Evolutionary conservation across 495 filamentous ascomycete genomes (phyloP).

Genomic region (Aspergillus sclerotiicarbonarius): DNA sequence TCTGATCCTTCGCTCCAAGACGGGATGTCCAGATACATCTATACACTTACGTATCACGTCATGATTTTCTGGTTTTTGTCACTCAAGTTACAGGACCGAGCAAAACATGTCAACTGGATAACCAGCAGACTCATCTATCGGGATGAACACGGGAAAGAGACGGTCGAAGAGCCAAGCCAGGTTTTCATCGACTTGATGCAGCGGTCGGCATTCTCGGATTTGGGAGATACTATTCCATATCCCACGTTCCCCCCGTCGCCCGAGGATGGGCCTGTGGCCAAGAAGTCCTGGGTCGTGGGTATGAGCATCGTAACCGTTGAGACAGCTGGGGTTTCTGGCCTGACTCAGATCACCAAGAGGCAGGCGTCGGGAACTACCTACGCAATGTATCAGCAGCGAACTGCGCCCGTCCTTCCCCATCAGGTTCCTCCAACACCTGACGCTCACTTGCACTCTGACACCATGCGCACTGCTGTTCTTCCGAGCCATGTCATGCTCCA

Average conservation of each 20-base stretch:
- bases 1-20: slow-evolving; percentile 35
- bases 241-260: slow-evolving; percentile 59
- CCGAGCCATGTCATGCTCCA: slow-evolving; percentile 86
- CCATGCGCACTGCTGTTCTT: slow-evolving; percentile 49
- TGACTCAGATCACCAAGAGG: slow-evolving; percentile 77
- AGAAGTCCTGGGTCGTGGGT: slow-evolving; percentile 82
- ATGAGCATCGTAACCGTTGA: slow-evolving; percentile 85
- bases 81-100: slow-evolving; percentile 76
- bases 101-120: slow-evolving; percentile 85
- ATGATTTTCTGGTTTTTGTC: slow-evolving; percentile 96
- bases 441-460: slow-evolving; percentile 37
- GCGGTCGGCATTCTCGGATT: slow-evolving; percentile 79
- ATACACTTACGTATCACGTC: slow-evolving; percentile 88
- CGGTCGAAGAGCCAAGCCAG: slow-evolving; percentile 86
- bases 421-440: slow-evolving; percentile 56
- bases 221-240: slow-evolving; percentile 55
- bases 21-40: slow-evolving; percentile 73
- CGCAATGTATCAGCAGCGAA: slow-evolving; percentile 69
- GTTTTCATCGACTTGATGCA: slow-evolving; percentile 97
- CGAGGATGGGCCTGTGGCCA: slow-evolving; percentile 63
- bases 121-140: slow-evolving; percentile 76
- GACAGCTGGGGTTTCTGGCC: slow-evolving; percentile 68
- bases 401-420: slow-evolving; percentile 64
- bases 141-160: slow-evolving; percentile 69
- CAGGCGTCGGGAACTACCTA: slow-evolving; percentile 84